Base-by-base conservation (phyloP, 2,329 filamentous ascomycete species). In the Xylaria arbuscula region DNA sequence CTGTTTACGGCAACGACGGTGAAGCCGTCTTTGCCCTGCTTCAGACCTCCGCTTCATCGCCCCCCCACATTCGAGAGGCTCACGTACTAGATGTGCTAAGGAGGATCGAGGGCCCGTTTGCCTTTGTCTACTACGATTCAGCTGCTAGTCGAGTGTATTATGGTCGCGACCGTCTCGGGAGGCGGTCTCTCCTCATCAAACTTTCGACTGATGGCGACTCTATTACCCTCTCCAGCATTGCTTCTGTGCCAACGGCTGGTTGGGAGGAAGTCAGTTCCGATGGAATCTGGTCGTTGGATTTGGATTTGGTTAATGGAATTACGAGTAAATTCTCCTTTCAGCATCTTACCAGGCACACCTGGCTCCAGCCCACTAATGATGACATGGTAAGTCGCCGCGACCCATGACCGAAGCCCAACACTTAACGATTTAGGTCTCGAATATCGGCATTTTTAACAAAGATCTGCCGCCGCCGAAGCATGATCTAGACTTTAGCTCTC, bases 191-290 rank as follows among this genome's bases (percentile, higher is more conserved):
- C 42, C 83, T 98, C 51, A 81, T 86, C 19, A 86, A 86, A 63
- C 75, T 79, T n/a, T 78, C 81, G n/a, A 81, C 77, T 11, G 77
- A 75, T 59, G 71, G 75, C 0, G 74, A 81, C 5, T 77, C 79
- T 47, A 77, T 96, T 47, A 83, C 85, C 10, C 81, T 97, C 34
- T 92, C 90, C 69, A 97, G 94, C 78, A 81, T 95, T 64, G 87
- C 90, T 10, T 89, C 90, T 73, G 81, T 74, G 72, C 81, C 73
- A 38, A 80, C 72, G 64, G 78, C 74, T 72, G 82, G 80, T 36
- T 98, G 94, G 90, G 78, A 83, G 47, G 96, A 99, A 82, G 91
- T 98, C 13, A 90, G 93, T 75, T 93, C 94, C 15, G 89, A 96
- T 78, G 94, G 93, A 7, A 86, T 98, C 62, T 93, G 96, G 79